Evolutionary conservation across 179 eudicot species (phyloP).

Genomic region (Beta macrorhiza): DNA sequence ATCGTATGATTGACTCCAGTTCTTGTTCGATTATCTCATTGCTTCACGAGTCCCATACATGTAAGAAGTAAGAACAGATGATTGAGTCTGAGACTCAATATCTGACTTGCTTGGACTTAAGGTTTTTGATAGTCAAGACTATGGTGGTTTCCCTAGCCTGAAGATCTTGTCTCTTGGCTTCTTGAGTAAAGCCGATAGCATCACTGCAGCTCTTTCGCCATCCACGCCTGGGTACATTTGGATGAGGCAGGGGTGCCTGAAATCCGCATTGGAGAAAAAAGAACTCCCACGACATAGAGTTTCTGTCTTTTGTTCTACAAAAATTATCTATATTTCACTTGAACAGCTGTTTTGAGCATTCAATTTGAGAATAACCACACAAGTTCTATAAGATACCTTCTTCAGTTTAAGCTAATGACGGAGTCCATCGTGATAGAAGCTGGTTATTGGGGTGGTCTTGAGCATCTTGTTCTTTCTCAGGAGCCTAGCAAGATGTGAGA

Average conservation of each 20-base stretch:
- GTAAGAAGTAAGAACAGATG: too few relatives aligned
- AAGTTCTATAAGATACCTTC: slow-evolving; percentile 43
- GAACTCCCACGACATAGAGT: background rate
- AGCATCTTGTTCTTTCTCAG: slow-evolving; percentile 60
- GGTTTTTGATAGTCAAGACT: slow-evolving; percentile 19
- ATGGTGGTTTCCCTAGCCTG: slow-evolving; percentile 8
- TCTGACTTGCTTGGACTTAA: slow-evolving; percentile 12
- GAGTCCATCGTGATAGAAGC: slow-evolving; percentile 78
- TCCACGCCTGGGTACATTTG: slow-evolving; percentile 72
- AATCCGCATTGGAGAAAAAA: slow-evolving; percentile 18
- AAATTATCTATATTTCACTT: background rate
- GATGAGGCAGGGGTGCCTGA: slow-evolving; percentile 75
- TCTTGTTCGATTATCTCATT: too few relatives aligned
- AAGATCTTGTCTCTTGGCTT: slow-evolving; percentile 6
- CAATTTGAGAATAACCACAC: background rate
- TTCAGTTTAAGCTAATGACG: slow-evolving; percentile 66
- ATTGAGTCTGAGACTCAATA: too few relatives aligned
- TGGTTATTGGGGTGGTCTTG: slow-evolving; percentile 74
- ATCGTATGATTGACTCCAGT: too few relatives aligned
- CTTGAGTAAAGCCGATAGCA: slow-evolving; percentile 16
- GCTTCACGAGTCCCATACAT: too few relatives aligned
- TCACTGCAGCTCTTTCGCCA: slow-evolving; percentile 78
- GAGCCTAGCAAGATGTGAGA: slow-evolving; percentile 39
- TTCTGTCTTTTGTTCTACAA: background rate
- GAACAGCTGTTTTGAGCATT: background rate